Evolutionary conservation across 495 filamentous ascomycete genomes (phyloP).

Genomic region (Penicillium cosmopolitanum): DNA sequence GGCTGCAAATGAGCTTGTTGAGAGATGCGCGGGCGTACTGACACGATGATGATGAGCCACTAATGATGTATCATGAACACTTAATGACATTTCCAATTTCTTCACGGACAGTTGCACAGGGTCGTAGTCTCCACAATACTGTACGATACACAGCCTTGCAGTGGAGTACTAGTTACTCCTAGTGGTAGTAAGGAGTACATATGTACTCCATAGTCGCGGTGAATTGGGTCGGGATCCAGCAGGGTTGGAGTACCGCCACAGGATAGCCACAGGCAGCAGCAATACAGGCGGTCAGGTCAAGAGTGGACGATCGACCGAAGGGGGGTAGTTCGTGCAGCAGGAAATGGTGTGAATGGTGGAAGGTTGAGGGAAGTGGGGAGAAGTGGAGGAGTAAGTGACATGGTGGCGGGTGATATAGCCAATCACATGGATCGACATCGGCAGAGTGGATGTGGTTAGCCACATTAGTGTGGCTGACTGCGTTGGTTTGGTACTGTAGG

Average conservation of each 20-base stretch:
- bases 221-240: background rate
- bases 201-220: background rate
- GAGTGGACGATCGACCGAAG: conserved; percentile 10
- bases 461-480: conserved; percentile 25
- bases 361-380: no score
- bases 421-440: background rate
- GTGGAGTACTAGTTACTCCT: background rate
- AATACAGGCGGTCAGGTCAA: conserved; percentile 14
- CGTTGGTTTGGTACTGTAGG: conserved; percentile 23
- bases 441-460: background rate
- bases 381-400: conserved; percentile 19
- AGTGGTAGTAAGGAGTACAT: no score
- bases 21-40: conserved; percentile 12
- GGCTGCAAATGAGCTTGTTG: conserved; percentile 1
- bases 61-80: conserved; percentile 12
- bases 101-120: conserved; percentile 2
- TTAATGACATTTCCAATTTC: conserved; percentile 10
- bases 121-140: background rate
- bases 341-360: conserved; percentile 19
- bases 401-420: conserved; percentile 14
- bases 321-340: background rate
- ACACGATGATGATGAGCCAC: conserved; percentile 21
- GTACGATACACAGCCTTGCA: background rate
- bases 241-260: conserved; percentile 5
- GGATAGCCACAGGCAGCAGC: conserved; percentile 24